Evolutionary conservation across 345 rosid genomes (phyloP).

Genomic region (Brassica cretica): DNA sequence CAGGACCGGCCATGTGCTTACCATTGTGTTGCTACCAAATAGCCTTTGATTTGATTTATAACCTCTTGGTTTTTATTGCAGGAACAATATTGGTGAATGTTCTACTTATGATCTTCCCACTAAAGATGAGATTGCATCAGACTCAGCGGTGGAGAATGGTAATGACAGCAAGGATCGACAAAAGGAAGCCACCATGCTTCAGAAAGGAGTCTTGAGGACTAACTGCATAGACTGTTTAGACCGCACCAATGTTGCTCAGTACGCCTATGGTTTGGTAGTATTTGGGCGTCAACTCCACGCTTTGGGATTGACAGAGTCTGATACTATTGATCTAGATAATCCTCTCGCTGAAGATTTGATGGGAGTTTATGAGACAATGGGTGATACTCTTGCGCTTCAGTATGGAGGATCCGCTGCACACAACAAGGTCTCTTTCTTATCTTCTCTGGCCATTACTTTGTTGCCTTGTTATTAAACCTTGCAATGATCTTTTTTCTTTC

Average conservation of each 20-base stretch:
- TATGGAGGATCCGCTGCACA: constrained; percentile 99
- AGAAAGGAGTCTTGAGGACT: constrained; percentile 86
- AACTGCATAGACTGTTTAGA: constrained; percentile 98
- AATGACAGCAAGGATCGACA: constrained; percentile 24
- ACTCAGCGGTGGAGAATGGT: constrained; percentile 37
- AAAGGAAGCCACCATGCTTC: constrained; percentile 51
- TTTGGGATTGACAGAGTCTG: constrained; percentile 53
- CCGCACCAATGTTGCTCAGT: constrained; percentile 98
- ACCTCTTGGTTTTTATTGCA: constrained; percentile 40
- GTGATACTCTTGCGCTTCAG: constrained; percentile 91
- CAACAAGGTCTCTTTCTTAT: constrained; percentile 62
- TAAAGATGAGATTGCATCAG: constrained; percentile 38
- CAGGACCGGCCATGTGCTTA: no score
- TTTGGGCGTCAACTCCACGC: constrained; percentile 79
- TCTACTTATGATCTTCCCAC: constrained; percentile 26
- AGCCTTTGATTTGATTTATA: neutral
- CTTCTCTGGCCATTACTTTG: neutral
- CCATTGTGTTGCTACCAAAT: constrained; percentile 11
- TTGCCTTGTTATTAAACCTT: constrained; percentile 5
- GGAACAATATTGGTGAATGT: constrained; percentile 44
- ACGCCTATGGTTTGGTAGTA: constrained; percentile 79
- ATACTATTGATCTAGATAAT: constrained; percentile 60
- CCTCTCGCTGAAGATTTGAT: constrained; percentile 79
- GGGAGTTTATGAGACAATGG: constrained; percentile 85
- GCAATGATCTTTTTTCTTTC: constrained; percentile 1